phyloP scores from a whole-genome alignment of 2,329 filamentous ascomycete genomes.

The Xylariaceae sp. region DNA sequence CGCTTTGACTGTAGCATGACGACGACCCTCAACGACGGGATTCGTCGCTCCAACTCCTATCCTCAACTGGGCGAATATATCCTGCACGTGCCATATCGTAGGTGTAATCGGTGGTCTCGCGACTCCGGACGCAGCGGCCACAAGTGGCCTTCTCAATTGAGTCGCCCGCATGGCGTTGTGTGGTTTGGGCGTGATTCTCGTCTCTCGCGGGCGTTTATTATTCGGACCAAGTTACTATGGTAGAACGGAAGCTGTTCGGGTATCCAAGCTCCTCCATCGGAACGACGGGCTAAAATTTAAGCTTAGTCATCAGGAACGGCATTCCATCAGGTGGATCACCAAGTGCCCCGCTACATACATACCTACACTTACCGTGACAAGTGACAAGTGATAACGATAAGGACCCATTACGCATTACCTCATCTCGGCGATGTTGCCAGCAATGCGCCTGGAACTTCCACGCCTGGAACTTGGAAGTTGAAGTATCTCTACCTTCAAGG shows the following conservation, averaged over 20 bases:
- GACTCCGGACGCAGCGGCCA: slow-evolving; percentile 32
- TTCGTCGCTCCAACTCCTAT: slow-evolving; percentile 30
- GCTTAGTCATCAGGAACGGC: slow-evolving; percentile 33
- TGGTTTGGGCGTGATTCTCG: slow-evolving; percentile 11
- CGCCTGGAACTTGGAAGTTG: background rate
- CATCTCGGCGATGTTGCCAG: slow-evolving; percentile 3
- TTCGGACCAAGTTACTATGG: background rate
- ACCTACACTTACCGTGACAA: background rate
- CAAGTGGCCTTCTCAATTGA: slow-evolving; percentile 40
- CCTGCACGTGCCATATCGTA: slow-evolving; percentile 33
- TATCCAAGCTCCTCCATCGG: slow-evolving; percentile 9
- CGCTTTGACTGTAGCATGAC: slow-evolving; percentile 55
- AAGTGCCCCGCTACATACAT: background rate
- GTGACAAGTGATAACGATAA: slow-evolving; percentile 26
- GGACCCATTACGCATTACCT: background rate
- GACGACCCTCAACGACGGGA: slow-evolving; percentile 43
- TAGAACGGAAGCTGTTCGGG: slow-evolving; percentile 3
- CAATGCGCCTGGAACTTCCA: background rate
- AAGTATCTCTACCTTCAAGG: background rate
- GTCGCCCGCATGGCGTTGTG: slow-evolving; percentile 36
- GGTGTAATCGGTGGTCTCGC: slow-evolving; percentile 20
- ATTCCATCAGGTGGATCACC: too few relatives aligned
- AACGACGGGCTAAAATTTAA: slow-evolving; percentile 30
- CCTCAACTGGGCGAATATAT: slow-evolving; percentile 29
- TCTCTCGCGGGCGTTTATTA: background rate